phyloP scores from a whole-genome alignment of 306 rosid species.

The Rubus idaeus region DNA sequence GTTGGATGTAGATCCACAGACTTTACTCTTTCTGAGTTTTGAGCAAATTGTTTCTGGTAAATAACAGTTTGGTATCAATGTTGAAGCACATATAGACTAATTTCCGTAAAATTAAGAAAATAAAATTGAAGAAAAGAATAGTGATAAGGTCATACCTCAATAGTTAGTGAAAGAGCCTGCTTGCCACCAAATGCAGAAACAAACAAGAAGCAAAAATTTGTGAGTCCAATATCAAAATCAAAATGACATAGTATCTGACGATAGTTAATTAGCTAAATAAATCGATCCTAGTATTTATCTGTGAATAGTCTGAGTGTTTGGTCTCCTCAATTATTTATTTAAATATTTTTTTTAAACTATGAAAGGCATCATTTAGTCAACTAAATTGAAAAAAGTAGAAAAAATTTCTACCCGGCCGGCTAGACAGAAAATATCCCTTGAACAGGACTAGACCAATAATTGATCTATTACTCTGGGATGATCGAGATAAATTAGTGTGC shows the following conservation, averaged over 20 bases:
- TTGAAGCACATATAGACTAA: neutral
- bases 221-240: constrained; percentile 9
- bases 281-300: neutral
- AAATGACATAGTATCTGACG: neutral
- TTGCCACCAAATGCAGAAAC: constrained; percentile 18
- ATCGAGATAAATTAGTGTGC: neutral
- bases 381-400: neutral
- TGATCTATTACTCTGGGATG: neutral
- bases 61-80: neutral
- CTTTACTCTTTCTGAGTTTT: constrained; percentile 69
- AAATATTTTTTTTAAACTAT: neutral
- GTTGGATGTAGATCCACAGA: constrained; percentile 74
- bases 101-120: no score
- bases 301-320: no score
- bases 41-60: constrained; percentile 57
- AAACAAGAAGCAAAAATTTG: constrained; percentile 20
- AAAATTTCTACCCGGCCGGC: neutral
- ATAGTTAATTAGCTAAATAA: neutral
- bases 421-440: neutral
- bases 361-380: neutral
- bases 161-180: constrained; percentile 41
- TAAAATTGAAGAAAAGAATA: neutral
- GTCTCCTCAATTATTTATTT: neutral
- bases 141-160: constrained; percentile 40
- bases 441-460: neutral